These are phyloP conservation scores for Epichloe brachyelytri DNA, from an alignment of 2,329 filamentous ascomycete species.

Conservation along the genomic window DNA sequence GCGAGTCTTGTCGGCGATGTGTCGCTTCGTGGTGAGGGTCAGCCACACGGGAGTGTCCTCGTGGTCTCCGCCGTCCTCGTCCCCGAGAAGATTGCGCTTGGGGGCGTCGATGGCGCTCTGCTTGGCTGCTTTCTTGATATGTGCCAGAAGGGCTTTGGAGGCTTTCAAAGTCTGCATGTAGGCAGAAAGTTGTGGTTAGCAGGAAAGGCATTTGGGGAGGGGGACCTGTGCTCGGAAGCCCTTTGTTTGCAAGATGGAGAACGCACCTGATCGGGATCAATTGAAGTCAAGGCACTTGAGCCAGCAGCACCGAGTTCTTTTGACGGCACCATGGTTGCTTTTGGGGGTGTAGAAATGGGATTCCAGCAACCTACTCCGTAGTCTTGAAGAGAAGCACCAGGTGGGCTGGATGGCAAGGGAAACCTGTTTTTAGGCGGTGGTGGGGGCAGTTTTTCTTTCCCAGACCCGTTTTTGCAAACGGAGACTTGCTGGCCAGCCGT, in stretches of 20 bases:
- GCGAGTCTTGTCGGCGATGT: conserved; percentile 57
- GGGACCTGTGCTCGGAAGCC: not conserved
- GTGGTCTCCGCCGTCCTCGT: conserved; percentile 24
- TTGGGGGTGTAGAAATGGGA: not conserved
- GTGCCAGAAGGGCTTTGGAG: conserved; percentile 46
- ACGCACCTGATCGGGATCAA: conserved; percentile 30
- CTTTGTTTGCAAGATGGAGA: conserved; percentile 5
- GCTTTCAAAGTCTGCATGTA: conserved; percentile 42
- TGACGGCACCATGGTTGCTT: conserved; percentile 26
- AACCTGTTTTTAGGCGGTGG: conserved; percentile 14
- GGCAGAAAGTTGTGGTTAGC: not conserved
- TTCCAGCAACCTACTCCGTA: not conserved
- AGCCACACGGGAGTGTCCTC: conserved; percentile 46
- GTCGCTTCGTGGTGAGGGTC: conserved; percentile 50
- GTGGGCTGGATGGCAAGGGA: conserved; percentile 9
- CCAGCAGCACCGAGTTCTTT: conserved; percentile 24
- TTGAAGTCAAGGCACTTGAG: conserved; percentile 19
- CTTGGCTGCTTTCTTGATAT: conserved; percentile 45
- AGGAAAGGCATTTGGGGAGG: not conserved
- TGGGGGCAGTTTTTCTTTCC: conserved; percentile 9
- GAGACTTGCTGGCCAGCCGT: too few species aligned
- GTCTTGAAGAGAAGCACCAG: conserved; percentile 2
- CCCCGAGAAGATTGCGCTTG: conserved; percentile 45
- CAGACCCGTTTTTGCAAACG: conserved; percentile 16
- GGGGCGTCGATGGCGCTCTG: conserved; percentile 29